A percentile compares a stretch with the other conserved stretches of the same genome.
phyloP scores from a whole-genome alignment of 2,329 filamentous ascomycete genomes.

The Hypoxylon sp. region DNA sequence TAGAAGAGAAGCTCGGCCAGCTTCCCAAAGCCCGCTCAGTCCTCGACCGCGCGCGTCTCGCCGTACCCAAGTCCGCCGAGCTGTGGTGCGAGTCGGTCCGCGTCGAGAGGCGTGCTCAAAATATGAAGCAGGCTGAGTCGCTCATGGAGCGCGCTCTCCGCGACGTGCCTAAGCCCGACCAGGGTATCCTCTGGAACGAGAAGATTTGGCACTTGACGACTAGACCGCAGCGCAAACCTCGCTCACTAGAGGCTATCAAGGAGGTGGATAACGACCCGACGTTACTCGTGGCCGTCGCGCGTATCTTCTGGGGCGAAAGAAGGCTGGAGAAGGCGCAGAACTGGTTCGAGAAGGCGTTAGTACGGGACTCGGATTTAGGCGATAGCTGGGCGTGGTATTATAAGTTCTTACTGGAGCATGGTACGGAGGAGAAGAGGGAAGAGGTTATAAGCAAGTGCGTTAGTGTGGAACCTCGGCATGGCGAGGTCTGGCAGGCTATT shows the following conservation, averaged over 20 bases:
- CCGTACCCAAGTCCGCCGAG: conserved; percentile 85
- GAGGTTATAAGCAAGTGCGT: conserved; percentile 88
- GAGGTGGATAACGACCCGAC: conserved; percentile 94
- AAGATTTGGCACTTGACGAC: conserved; percentile 95
- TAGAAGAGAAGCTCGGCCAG: conserved; percentile 88
- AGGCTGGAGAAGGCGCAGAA: conserved; percentile 93
- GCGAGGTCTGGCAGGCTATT: conserved; percentile 90
- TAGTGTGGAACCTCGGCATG: conserved; percentile 88
- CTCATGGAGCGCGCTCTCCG: conserved; percentile 95
- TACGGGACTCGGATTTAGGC: conserved; percentile 87
- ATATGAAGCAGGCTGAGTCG: conserved; percentile 85
- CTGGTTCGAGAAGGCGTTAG: conserved; percentile 97
- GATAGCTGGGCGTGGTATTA: conserved; percentile 99
- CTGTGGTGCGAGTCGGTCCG: conserved; percentile 96
- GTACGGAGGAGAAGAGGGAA: conserved; percentile 90
- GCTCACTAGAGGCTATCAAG: conserved; percentile 94
- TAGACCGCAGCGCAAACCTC: conserved; percentile 91
- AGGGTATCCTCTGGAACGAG: conserved; percentile 89
- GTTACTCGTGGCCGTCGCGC: conserved; percentile 90
- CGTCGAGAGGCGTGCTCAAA: conserved; percentile 89
- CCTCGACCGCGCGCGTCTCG: conserved; percentile 89
- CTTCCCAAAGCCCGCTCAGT: conserved; percentile 94
- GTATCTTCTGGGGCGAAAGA: conserved; percentile 96
- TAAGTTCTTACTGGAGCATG: conserved; percentile 92
- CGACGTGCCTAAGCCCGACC: conserved; percentile 82